These are phyloP conservation scores for Arabidopsis suecica DNA, from an alignment of 345 rosid genomes.

Conservation along the genomic window DNA sequence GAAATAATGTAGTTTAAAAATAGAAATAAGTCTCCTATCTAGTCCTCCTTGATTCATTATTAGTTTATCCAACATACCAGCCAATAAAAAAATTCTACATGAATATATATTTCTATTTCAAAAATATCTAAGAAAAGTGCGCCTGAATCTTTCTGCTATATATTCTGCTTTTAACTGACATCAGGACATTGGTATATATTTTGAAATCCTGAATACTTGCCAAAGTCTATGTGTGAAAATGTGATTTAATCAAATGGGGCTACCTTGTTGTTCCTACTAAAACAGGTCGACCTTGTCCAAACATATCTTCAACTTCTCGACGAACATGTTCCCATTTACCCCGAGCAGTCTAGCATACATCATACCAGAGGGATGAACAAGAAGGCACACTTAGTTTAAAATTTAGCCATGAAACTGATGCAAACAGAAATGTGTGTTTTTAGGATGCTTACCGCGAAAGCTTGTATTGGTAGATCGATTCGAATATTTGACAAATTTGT, in stretches of 20 bases:
- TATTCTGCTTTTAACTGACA: slow-evolving; percentile 8
- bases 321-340: slow-evolving; percentile 94
- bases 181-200: slow-evolving; percentile 17
- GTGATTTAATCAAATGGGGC: slow-evolving; percentile 9
- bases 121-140: slow-evolving; percentile 13
- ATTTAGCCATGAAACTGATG: slow-evolving; percentile 19
- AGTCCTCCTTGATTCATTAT: slow-evolving; percentile 16
- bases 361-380: slow-evolving; percentile 31
- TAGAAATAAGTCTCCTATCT: neutral
- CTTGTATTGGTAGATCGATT: slow-evolving; percentile 87
- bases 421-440: slow-evolving; percentile 21
- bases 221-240: slow-evolving; percentile 14
- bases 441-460: slow-evolving; percentile 75
- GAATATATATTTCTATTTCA: neutral
- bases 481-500: slow-evolving; percentile 94
- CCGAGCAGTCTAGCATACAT: slow-evolving; percentile 68
- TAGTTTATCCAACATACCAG: slow-evolving; percentile 10
- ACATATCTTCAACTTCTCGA: slow-evolving; percentile 91
- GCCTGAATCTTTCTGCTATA: slow-evolving; percentile 1
- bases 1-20: neutral
- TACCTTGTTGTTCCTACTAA: slow-evolving; percentile 98
- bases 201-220: neutral
- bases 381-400: slow-evolving; percentile 11
- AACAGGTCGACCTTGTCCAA: slow-evolving; percentile 93
- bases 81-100: neutral